These are phyloP conservation scores for Chaetomiaceae sp. DNA, from an alignment of 2,329 filamentous ascomycete species.

Conservation along the genomic window DNA sequence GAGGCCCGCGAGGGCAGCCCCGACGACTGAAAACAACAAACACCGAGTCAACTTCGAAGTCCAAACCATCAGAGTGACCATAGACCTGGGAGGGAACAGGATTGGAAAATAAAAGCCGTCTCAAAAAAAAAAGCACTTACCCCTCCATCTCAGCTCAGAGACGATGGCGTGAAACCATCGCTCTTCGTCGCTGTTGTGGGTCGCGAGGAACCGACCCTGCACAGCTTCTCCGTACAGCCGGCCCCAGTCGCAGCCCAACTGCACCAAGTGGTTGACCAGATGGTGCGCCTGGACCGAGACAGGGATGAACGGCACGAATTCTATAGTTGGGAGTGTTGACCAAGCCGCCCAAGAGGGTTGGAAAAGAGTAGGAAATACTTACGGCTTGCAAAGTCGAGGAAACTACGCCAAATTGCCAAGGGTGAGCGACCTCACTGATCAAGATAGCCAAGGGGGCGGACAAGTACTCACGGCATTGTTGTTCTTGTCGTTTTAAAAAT, in stretches of 20 bases:
- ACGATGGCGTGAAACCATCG: slow-evolving; percentile 1
- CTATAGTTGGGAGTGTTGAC: background rate
- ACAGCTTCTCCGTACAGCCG: background rate
- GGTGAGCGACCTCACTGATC: background rate
- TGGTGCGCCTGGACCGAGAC: background rate
- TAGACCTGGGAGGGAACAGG: background rate
- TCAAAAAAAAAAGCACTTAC: background rate
- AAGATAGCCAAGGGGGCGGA: background rate
- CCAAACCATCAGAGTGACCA: background rate
- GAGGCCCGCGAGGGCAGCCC: slow-evolving; percentile 5
- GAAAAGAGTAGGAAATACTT: background rate
- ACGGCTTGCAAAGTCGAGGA: background rate
- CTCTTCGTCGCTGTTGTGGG: background rate
- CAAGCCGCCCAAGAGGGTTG: background rate
- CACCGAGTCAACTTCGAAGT: background rate
- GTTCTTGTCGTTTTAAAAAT: background rate
- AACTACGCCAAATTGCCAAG: background rate
- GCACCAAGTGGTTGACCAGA: slow-evolving; percentile 4
- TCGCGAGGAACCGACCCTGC: background rate
- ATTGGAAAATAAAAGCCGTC: background rate
- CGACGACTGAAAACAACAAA: background rate
- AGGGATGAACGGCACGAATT: slow-evolving; percentile 1
- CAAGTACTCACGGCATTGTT: background rate
- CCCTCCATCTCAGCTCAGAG: background rate
- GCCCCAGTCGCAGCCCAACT: background rate